phyloP scores from a whole-genome alignment of 2,329 filamentous ascomycete species.

The Verticillium nonalfalfae region DNA sequence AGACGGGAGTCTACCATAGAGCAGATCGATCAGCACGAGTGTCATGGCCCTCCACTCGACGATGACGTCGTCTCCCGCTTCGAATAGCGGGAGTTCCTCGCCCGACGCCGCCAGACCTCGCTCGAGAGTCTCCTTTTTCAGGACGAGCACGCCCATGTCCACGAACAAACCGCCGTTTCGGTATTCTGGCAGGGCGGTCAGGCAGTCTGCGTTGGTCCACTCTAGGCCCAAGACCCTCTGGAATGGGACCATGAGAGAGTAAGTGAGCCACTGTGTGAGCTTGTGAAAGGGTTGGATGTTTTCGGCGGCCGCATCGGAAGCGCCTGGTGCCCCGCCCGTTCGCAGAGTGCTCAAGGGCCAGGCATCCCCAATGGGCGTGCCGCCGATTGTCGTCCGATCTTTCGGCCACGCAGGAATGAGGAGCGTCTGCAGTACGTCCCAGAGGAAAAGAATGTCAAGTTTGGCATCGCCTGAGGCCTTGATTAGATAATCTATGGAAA shows the following conservation, averaged over 20 bases:
- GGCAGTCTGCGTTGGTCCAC: constrained; percentile 72
- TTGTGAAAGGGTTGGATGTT: constrained; percentile 85
- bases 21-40: constrained; percentile 50
- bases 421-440: constrained; percentile 34
- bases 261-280: constrained; percentile 89
- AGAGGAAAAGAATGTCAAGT: constrained; percentile 31
- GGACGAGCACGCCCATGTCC: constrained; percentile 71
- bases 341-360: constrained; percentile 33
- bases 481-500: constrained; percentile 30
- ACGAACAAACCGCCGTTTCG: constrained; percentile 86
- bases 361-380: constrained; percentile 39
- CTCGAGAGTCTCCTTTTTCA: constrained; percentile 64
- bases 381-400: constrained; percentile 41
- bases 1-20: constrained; percentile 40
- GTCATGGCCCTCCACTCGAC: constrained; percentile 63
- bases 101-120: constrained; percentile 57
- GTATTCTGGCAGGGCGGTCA: constrained; percentile 88
- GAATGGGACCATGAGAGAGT: constrained; percentile 91
- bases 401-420: constrained; percentile 43
- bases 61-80: constrained; percentile 53
- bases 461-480: constrained; percentile 16
- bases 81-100: constrained; percentile 51
- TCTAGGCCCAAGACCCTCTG: constrained; percentile 71
- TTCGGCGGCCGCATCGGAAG: constrained; percentile 12
- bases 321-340: not conserved